Conservation (phyloP, 176 grass and related monocot species). For the Chrysopogon serrulatus region DNA sequence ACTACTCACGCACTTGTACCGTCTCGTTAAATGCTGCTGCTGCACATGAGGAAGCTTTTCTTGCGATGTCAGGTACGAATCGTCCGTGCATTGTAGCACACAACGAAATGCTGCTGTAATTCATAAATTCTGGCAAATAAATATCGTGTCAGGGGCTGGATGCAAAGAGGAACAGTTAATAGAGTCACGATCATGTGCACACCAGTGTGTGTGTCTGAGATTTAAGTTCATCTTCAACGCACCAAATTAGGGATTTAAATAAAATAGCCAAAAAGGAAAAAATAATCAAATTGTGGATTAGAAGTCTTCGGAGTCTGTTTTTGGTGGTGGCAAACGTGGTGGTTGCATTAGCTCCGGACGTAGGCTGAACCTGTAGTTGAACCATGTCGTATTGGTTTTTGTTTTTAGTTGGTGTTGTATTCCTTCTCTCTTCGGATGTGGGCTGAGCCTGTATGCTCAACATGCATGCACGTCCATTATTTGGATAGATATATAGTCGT, state of each 20-base stretch:
- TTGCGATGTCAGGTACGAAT: constrained; percentile 29
- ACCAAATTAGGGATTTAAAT: no score
- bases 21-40: constrained; percentile 44
- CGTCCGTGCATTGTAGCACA: neutral
- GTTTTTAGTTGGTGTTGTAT: no score
- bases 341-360: no score
- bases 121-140: constrained; percentile 7
- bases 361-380: no score
- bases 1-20: constrained; percentile 36
- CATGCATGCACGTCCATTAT: neutral
- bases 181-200: neutral
- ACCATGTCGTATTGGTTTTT: no score
- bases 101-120: constrained; percentile 13
- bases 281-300: no score
- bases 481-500: neutral
- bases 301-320: no score
- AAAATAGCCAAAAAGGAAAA: no score
- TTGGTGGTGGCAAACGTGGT: no score
- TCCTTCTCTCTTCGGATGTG: no score
- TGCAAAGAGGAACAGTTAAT: neutral
- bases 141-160: neutral
- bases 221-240: no score
- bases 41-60: constrained; percentile 34
- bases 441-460: no score
- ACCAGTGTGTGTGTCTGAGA: neutral